phyloP scores from a whole-genome alignment of 805 yeast genomes.

The Nakazawaea anatomiae region DNA sequence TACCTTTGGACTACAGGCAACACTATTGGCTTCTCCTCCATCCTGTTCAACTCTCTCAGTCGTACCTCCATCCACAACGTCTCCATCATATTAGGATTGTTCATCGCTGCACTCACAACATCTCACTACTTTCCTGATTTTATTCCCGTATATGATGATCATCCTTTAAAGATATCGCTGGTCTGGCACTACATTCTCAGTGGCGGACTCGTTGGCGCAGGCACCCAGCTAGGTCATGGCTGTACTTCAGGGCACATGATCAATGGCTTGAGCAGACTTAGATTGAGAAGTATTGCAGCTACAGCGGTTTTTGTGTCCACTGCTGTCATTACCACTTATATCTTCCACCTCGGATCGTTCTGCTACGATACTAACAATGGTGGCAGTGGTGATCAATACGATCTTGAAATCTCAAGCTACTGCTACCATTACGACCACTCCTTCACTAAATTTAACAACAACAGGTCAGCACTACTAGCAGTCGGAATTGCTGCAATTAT shows the following conservation, averaged over 20 bases:
- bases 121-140: slow-evolving; percentile 20
- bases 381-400: background rate
- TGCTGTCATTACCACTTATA: slow-evolving; percentile 24
- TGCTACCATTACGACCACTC: slow-evolving; percentile 16
- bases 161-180: background rate
- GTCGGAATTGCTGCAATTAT: slow-evolving; percentile 10
- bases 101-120: slow-evolving; percentile 22
- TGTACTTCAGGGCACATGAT: slow-evolving; percentile 56
- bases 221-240: slow-evolving; percentile 42
- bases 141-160: slow-evolving; percentile 3
- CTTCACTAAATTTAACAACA: slow-evolving; percentile 13
- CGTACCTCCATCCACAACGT: slow-evolving; percentile 20
- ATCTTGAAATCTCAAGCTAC: no score
- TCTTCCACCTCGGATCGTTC: slow-evolving; percentile 6
- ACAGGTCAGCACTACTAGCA: slow-evolving; percentile 11
- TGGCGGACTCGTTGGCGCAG: slow-evolving; percentile 41
- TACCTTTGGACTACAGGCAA: slow-evolving; percentile 33
- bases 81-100: slow-evolving; percentile 31
- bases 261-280: slow-evolving; percentile 39
- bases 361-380: background rate
- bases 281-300: slow-evolving; percentile 40
- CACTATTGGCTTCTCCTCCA: slow-evolving; percentile 42
- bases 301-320: slow-evolving; percentile 29
- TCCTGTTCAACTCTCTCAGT: slow-evolving; percentile 25
- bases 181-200: slow-evolving; percentile 16